Base-by-base conservation (phyloP, 306 rosid genomes). In the Luffa acutangula region DNA sequence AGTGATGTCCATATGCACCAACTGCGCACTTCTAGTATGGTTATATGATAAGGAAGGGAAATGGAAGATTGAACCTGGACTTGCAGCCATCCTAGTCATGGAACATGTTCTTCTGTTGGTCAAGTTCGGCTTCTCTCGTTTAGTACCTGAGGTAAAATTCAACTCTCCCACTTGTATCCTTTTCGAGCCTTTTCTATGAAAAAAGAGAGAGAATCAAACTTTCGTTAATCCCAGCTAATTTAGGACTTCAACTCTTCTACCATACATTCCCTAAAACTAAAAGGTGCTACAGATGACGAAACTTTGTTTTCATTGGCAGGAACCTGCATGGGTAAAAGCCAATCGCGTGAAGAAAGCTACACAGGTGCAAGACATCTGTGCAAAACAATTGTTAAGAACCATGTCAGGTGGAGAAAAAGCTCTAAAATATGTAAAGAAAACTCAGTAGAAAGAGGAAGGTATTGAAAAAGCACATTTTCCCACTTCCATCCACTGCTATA, bases 51-150 rank as follows among this genome's bases (percentile, higher is more conserved):
- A 90, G 59, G 97, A 95, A 78, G 94, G 97, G 17, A 95, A 93
- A 80, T 95, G 97, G 99, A 95, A 89, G 79, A 86, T 93, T 84
- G 99, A 95, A 85, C 98, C 98, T 66, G 99, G 98, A 67, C 97
- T 96, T 43, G 98, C 96, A 7, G 97, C 94, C 21, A 96, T 96
- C 63, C 82, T 96, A 36, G 83, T 96, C 78, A 93, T 96, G 93
- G 99, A 96, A 85, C 98, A 96, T 82, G 65, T 85, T 37, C 98
- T 96, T 75, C 87, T 93, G 72, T 80, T 96, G 84, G 85, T 93
- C 13, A 96, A 96, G 89, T 93, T 96, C 43, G 93, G 97, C 45
- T 88, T 93, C 88, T 90, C 99, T 58, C 97, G 97, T 78, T 80
- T 96, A 25, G 92, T 96, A 80, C 99, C 98, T 0, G 97, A 87